Evolutionary conservation across 257 asterid species (phyloP), one percentile per base, ranked within the genome.

Genomic region (Capsicum rhomboideum): DNA sequence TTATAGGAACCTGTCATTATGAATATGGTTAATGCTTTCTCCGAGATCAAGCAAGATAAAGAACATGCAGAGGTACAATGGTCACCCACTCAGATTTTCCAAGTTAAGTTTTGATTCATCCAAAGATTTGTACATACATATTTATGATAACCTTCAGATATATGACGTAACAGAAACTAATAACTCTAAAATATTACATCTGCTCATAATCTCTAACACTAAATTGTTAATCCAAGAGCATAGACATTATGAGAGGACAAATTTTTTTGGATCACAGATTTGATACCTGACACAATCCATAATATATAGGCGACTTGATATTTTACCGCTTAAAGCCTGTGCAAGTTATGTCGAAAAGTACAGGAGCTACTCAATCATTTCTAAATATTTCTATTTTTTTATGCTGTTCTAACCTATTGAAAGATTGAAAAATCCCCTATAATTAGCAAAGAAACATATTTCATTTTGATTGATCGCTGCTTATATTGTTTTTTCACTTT

Each of bases 1-100:
- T 90, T 82, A 96, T 87, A 31, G 99, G 98, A 89, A 93, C 98
- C 99, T 96, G 94, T 68, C 85, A 82, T 37, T 66, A 85, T 86
- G 83, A 31, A 56, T 23, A 63, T 42, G 26, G 49, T 58, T 44
- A 75, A 59, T 71, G 64, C 83, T 49, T 50, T 71, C 55, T 4
- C 28, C 4, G 78, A 67, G 68, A 68, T 31, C 75, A 49, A 55
- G 77, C 40, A 75, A 75, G 42, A 77, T 49, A 50, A 77, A 16
- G 26, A 77, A 50, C 8, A 6, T n/a, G 3, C 6, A 77, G 81
- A 50, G 63, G 44, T 44, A 26, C 44, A 50, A 50, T 26, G 61
- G 49, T 77, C 82, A 77, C 82, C 82, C n/a, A 77, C 26, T 77
- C 63, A 50, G 63, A 50, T 14, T 52, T 9, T 75, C 63, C 63